A percentile compares a stretch with the other conserved stretches of the same genome.
These are phyloP conservation scores for Anastatica hierochuntica DNA, from an alignment of 345 rosid species.

Conservation along the genomic window DNA sequence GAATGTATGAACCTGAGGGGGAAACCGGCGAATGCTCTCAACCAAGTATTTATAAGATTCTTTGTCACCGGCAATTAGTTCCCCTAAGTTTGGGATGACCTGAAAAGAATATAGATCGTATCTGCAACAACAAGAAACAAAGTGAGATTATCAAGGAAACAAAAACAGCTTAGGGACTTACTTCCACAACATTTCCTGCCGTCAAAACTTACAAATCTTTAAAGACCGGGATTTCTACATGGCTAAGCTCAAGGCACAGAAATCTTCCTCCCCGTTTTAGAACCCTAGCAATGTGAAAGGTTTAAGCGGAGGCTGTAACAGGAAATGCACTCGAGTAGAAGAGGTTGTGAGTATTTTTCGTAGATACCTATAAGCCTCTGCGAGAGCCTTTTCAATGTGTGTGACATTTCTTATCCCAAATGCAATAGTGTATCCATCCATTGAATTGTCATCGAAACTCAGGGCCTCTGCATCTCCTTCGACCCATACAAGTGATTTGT, in stretches of 20 bases:
- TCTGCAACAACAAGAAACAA: constrained; percentile 34
- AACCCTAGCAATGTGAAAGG: constrained; percentile 39
- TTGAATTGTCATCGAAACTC: constrained; percentile 55
- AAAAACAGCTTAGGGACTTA: not conserved
- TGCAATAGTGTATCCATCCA: constrained; percentile 97
- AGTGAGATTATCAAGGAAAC: not conserved
- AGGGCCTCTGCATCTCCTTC: constrained; percentile 92
- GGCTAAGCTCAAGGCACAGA: constrained; percentile 92
- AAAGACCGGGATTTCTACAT: constrained; percentile 70
- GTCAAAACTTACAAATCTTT: constrained; percentile 72
- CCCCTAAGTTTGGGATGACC: constrained; percentile 74
- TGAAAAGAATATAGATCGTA: constrained; percentile 81
- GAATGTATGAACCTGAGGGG: constrained; percentile 74
- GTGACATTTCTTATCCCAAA: constrained; percentile 98
- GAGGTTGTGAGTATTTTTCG: not conserved
- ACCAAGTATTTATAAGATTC: constrained; percentile 87
- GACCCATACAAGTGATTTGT: constrained; percentile 71
- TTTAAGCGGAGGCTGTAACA: not conserved
- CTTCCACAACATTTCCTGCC: no score
- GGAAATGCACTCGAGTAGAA: no score
- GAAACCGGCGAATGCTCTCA: constrained; percentile 89
- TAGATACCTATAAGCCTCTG: constrained; percentile 70
- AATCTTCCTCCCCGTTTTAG: constrained; percentile 90
- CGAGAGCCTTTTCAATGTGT: constrained; percentile 81
- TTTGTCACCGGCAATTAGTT: constrained; percentile 68